phyloP scores from a whole-genome alignment of 495 filamentous ascomycete species.

The Lasiosphaeriaceae sp. region DNA sequence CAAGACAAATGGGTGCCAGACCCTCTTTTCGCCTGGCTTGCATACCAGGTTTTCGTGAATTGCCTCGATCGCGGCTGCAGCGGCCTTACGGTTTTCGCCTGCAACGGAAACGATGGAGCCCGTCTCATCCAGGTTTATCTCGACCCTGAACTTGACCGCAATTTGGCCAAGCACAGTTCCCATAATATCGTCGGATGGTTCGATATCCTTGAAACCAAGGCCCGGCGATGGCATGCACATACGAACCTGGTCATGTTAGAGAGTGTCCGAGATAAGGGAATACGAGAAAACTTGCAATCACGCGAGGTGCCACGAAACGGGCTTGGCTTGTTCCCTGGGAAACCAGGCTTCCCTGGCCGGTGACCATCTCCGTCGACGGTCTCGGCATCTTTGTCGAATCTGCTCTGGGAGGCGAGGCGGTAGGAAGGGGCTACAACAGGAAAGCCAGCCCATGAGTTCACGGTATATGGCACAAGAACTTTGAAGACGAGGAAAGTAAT shows the following conservation, averaged over 20 bases:
- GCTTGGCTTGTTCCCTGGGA: too few species aligned
- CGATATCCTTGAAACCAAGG: slow-evolving; percentile 13
- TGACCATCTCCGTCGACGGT: too few species aligned
- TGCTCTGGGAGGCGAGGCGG: too few species aligned
- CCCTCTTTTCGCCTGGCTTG: slow-evolving; percentile 5
- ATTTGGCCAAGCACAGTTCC: slow-evolving; percentile 12
- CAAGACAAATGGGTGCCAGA: slow-evolving; percentile 13
- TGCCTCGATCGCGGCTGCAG: neutral
- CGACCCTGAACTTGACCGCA: slow-evolving; percentile 1
- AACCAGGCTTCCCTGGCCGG: too few species aligned
- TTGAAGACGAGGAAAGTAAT: too few species aligned
- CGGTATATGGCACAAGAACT: too few species aligned
- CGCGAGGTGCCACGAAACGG: too few species aligned
- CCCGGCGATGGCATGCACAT: slow-evolving; percentile 1
- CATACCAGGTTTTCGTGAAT: neutral
- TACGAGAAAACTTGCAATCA: too few species aligned
- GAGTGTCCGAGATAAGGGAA: too few species aligned
- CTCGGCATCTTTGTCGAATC: too few species aligned
- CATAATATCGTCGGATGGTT: slow-evolving; percentile 13
- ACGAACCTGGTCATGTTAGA: slow-evolving; percentile 5
- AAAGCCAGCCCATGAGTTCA: too few species aligned
- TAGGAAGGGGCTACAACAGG: too few species aligned
- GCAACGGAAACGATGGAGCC: slow-evolving; percentile 7
- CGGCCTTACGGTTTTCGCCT: slow-evolving; percentile 7
- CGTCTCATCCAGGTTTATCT: slow-evolving; percentile 4